phyloP scores from a whole-genome alignment of 1,284 basidiomycete genomes.

The Megacollybia platyphylla region DNA sequence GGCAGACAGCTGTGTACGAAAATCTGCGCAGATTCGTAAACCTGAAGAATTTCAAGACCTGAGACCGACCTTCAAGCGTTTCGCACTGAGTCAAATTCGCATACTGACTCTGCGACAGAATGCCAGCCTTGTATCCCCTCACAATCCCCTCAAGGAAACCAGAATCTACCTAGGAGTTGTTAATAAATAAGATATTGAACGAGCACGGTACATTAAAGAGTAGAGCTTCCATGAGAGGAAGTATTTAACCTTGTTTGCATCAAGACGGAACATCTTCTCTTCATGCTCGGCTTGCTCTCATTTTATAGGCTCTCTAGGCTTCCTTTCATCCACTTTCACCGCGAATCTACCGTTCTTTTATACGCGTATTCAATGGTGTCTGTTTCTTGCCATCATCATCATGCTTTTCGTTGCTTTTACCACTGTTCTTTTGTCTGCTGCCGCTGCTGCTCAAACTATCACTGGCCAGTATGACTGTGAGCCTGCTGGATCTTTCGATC shows the following conservation, averaged over 20 bases:
- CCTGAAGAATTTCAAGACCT: not conserved
- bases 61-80: conserved; percentile 72
- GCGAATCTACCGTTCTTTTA: too few species aligned
- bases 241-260: too few species aligned
- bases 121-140: conserved; percentile 88
- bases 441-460: conserved; percentile 17
- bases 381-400: too few species aligned
- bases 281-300: too few species aligned
- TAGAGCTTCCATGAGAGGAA: conserved; percentile 12
- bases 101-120: conserved; percentile 85
- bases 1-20: conserved; percentile 85
- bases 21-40: conserved; percentile 39
- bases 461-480: conserved; percentile 30
- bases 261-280: too few species aligned
- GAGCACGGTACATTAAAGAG: conserved; percentile 14
- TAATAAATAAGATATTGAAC: not conserved
- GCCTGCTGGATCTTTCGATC: conserved; percentile 31
- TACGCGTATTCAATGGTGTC: too few species aligned
- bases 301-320: too few species aligned
- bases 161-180: conserved; percentile 44
- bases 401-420: too few species aligned
- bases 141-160: conserved; percentile 92
- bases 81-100: conserved; percentile 96
- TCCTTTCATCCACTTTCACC: too few species aligned
- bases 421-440: not conserved